These are phyloP conservation scores for Cyclostephanos invisitatus DNA, from an alignment of 108 stramenopile genomes.

Conservation along the genomic window DNA sequence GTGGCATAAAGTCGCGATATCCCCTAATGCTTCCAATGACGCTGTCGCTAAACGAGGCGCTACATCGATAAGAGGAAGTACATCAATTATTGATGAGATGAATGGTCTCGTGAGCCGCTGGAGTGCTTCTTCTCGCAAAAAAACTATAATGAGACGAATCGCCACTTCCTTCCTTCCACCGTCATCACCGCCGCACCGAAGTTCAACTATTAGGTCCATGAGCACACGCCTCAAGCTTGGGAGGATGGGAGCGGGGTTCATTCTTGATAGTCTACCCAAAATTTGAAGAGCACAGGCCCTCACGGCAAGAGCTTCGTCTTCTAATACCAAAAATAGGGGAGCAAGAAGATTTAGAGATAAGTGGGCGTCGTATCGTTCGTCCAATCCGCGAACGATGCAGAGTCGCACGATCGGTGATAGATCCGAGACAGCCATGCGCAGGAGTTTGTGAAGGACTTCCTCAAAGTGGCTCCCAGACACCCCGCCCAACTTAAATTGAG, in stretches of 20 bases:
- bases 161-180: constrained; percentile 76
- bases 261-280: constrained; percentile 80
- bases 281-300: constrained; percentile 81
- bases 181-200: constrained; percentile 73
- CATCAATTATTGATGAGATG: constrained; percentile 66
- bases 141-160: constrained; percentile 79
- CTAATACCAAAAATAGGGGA: constrained; percentile 80
- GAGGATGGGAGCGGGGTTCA: constrained; percentile 87
- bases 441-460: constrained; percentile 76
- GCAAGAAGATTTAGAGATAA: constrained; percentile 80
- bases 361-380: constrained; percentile 84
- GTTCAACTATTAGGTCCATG: constrained; percentile 71
- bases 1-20: constrained; percentile 83
- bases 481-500: constrained; percentile 51
- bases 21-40: constrained; percentile 90
- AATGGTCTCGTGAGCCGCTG: constrained; percentile 79
- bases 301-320: constrained; percentile 87
- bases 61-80: constrained; percentile 65
- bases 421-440: constrained; percentile 87
- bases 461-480: constrained; percentile 76
- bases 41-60: constrained; percentile 80
- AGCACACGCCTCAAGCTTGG: constrained; percentile 78
- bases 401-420: constrained; percentile 79
- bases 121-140: constrained; percentile 72
- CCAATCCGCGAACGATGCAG: constrained; percentile 82